These are phyloP conservation scores for Camellia sinensis DNA, from an alignment of 148 eudicot species.

Conservation along the genomic window DNA sequence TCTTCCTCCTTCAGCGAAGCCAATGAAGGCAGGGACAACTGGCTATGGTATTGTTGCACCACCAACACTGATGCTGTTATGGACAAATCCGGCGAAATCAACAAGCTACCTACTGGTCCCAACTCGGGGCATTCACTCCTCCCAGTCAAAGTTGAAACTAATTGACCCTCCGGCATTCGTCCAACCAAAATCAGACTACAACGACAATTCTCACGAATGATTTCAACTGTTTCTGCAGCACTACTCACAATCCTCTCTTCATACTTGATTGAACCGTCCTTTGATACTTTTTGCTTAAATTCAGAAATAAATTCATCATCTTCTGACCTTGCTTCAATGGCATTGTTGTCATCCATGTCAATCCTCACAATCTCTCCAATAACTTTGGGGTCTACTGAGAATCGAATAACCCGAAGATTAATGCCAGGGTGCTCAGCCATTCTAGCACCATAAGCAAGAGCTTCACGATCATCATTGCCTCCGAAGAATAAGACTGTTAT, in stretches of 20 bases:
- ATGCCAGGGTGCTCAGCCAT: constrained; percentile 88
- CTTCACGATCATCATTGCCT: constrained; percentile 83
- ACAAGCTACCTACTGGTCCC: constrained; percentile 28
- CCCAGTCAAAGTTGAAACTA: constrained; percentile 27
- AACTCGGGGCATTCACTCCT: constrained; percentile 62
- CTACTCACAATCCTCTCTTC: constrained; percentile 45
- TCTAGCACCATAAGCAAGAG: constrained; percentile 59
- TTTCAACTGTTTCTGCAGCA: constrained; percentile 26
- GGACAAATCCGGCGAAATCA: constrained; percentile 40
- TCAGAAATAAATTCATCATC: constrained; percentile 41
- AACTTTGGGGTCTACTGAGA: constrained; percentile 29
- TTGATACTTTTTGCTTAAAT: constrained; percentile 24
- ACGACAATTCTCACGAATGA: constrained; percentile 26
- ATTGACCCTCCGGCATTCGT: constrained; percentile 49
- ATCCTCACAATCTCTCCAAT: constrained; percentile 30
- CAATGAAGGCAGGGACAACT: constrained; percentile 14
- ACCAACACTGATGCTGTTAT: constrained; percentile 63
- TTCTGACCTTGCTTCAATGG: constrained; percentile 1
- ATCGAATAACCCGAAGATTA: constrained; percentile 39
- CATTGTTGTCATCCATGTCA: constrained; percentile 17
- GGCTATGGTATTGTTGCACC: constrained; percentile 47
- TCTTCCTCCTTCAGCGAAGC: constrained; percentile 19
- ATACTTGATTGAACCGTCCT: constrained; percentile 38
- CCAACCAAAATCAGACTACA: constrained; percentile 68
- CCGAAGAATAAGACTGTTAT: constrained; percentile 59